These are phyloP conservation scores for Monosporascus sp. DNA, from an alignment of 2,329 filamentous ascomycete genomes.

Conservation along the genomic window DNA sequence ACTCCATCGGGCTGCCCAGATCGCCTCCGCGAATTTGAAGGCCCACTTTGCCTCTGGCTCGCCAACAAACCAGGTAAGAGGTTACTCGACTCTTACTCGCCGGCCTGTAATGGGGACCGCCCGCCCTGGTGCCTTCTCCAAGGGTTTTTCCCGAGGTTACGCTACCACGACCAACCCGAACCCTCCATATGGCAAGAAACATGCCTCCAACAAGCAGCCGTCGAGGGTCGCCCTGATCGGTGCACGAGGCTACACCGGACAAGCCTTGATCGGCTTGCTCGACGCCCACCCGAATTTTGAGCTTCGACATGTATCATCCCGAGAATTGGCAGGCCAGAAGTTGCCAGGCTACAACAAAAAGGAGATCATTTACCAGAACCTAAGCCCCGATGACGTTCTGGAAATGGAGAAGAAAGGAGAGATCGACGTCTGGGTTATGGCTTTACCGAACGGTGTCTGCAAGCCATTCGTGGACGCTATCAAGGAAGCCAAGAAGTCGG, in stretches of 20 bases:
- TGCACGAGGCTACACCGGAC: constrained; percentile 89
- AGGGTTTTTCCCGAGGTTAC: constrained; percentile 41
- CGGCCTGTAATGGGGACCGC: constrained; percentile 28
- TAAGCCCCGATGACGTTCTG: constrained; percentile 79
- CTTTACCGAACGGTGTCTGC: constrained; percentile 90
- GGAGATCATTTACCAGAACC: constrained; percentile 87
- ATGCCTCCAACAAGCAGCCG: constrained; percentile 73
- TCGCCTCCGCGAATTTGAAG: constrained; percentile 52
- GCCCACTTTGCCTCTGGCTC: constrained; percentile 36
- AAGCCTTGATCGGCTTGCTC: constrained; percentile 81
- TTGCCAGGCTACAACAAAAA: constrained; percentile 88
- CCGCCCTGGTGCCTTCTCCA: constrained; percentile 19
- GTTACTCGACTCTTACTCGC: constrained; percentile 59
- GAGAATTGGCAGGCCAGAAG: constrained; percentile 82
- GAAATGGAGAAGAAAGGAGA: constrained; percentile 78
- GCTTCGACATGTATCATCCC: constrained; percentile 85
- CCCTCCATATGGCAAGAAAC: constrained; percentile 83
- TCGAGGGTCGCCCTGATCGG: constrained; percentile 84
- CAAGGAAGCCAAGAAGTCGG: constrained; percentile 59
- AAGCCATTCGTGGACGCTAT: constrained; percentile 90
- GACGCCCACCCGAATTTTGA: constrained; percentile 89
- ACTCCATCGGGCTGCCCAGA: constrained; percentile 70
- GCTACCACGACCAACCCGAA: constrained; percentile 76
- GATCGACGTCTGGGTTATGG: constrained; percentile 97
- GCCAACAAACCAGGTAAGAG: constrained; percentile 52